Conservation (phyloP, 306 rosid species). For the Malus fusca region DNA sequence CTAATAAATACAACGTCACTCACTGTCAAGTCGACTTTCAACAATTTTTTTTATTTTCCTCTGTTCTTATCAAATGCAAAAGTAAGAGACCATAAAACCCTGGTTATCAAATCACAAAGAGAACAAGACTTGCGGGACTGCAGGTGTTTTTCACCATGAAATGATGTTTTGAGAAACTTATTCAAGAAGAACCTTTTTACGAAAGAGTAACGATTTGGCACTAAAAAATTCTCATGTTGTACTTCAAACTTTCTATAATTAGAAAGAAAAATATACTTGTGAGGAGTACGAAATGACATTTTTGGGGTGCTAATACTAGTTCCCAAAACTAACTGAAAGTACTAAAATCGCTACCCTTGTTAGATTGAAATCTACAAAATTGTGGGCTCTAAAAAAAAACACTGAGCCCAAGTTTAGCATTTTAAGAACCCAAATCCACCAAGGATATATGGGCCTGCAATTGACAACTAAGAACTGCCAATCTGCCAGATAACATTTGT, state of each 20-base stretch:
- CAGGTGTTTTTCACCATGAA: not conserved
- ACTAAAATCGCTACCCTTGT: too few relatives aligned
- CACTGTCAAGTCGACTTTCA: too few relatives aligned
- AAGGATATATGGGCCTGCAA: not conserved
- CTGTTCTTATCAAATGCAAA: too few relatives aligned
- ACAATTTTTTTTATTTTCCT: too few relatives aligned
- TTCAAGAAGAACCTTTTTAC: not conserved
- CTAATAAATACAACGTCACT: too few relatives aligned
- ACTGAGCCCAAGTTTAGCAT: not conserved
- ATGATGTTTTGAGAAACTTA: not conserved
- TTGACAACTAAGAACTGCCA: not conserved
- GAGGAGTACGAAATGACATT: rapidly evolving
- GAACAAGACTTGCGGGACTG: not conserved
- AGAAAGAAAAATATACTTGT: too few relatives aligned
- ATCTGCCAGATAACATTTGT: not conserved
- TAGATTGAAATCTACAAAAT: not conserved
- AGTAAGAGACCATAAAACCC: too few relatives aligned
- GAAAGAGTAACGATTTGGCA: too few relatives aligned
- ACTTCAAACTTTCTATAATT: too few relatives aligned
- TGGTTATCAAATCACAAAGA: not conserved
- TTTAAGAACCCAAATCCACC: not conserved
- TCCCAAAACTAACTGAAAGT: not conserved
- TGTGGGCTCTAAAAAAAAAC: not conserved
- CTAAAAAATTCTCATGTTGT: not conserved
- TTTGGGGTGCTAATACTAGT: too few relatives aligned